Percentiles rank a stretch among this genome's conserved stretches.
Evolutionary conservation across 2,329 filamentous ascomycete species (phyloP).

Genomic region (Arthrinium puccinioides): DNA sequence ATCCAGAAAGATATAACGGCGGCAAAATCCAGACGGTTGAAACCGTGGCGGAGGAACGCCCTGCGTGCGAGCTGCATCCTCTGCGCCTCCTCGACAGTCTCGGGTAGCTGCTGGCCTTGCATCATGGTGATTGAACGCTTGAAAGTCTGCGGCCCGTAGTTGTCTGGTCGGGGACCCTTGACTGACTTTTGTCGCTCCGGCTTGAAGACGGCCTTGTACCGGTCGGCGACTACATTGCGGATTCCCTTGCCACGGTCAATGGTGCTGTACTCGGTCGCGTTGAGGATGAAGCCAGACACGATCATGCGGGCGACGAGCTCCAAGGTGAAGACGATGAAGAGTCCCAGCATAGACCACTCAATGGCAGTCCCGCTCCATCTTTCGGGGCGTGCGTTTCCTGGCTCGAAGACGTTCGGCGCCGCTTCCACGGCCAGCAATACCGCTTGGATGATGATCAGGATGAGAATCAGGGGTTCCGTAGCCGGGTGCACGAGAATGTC

Average conservation of each 20-base stretch:
- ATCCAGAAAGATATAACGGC: constrained; percentile 96
- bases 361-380: constrained; percentile 59
- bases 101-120: constrained; percentile 51
- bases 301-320: constrained; percentile 79
- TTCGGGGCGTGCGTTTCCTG: constrained; percentile 51
- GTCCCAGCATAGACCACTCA: constrained; percentile 72
- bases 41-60: constrained; percentile 89
- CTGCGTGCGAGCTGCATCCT: constrained; percentile 79
- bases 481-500: constrained; percentile 79
- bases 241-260: constrained; percentile 73
- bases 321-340: constrained; percentile 86
- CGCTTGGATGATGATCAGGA: constrained; percentile 83
- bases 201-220: constrained; percentile 74
- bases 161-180: constrained; percentile 40
- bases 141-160: constrained; percentile 55
- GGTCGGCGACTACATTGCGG: constrained; percentile 65
- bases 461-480: constrained; percentile 77
- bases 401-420: constrained; percentile 59
- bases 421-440: constrained; percentile 83
- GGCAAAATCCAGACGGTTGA: constrained; percentile 91
- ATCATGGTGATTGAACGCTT: constrained; percentile 73
- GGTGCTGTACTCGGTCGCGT: constrained; percentile 86
- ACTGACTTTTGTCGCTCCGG: constrained; percentile 67
- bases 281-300: constrained; percentile 88
- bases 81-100: constrained; percentile 69